A percentile compares a stretch with the other conserved stretches of the same genome.
Evolutionary conservation across 2,329 filamentous ascomycete genomes (phyloP).

Genomic region (Tolypocladium tundrense): DNA sequence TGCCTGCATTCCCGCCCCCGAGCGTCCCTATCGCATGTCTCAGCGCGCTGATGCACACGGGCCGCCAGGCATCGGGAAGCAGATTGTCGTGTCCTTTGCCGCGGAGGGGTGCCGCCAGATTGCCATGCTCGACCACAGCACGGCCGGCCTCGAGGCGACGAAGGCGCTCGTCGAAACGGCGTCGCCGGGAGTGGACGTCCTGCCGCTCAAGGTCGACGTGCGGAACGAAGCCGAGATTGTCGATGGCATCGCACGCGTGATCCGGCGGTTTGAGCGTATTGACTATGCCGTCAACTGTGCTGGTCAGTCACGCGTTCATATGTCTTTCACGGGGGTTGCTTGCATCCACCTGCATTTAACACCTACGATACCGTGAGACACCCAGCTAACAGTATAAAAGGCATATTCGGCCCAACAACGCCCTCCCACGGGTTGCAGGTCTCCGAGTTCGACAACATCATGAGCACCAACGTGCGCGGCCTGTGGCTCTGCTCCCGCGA

Average conservation of each 20-base stretch:
- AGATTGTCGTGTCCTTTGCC: constrained; percentile 21
- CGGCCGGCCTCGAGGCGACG: constrained; percentile 21
- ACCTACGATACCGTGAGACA: not conserved
- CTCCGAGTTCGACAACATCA: constrained; percentile 31
- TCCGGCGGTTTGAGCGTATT: constrained; percentile 25
- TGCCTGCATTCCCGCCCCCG: not conserved
- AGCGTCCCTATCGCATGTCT: not conserved
- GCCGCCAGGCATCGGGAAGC: not conserved
- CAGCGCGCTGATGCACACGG: not conserved
- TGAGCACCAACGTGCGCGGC: constrained; percentile 31
- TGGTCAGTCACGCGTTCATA: constrained; percentile 18
- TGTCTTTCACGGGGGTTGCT: too few relatives aligned
- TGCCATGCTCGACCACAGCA: constrained; percentile 27
- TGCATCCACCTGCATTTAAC: not conserved
- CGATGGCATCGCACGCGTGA: constrained; percentile 18
- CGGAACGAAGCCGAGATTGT: constrained; percentile 22
- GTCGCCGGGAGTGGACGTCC: not conserved
- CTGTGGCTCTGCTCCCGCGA: constrained; percentile 33
- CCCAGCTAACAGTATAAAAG: constrained; percentile 4
- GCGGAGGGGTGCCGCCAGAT: constrained; percentile 31
- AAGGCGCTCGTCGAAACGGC: not conserved
- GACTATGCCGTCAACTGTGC: constrained; percentile 37
- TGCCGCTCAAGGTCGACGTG: constrained; percentile 22
- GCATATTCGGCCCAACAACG: constrained; percentile 26
- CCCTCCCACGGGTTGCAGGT: constrained; percentile 22